These are phyloP conservation scores for Fibroporia radiculosa DNA, from an alignment of 768 basidiomycete species.

Conservation along the genomic window DNA sequence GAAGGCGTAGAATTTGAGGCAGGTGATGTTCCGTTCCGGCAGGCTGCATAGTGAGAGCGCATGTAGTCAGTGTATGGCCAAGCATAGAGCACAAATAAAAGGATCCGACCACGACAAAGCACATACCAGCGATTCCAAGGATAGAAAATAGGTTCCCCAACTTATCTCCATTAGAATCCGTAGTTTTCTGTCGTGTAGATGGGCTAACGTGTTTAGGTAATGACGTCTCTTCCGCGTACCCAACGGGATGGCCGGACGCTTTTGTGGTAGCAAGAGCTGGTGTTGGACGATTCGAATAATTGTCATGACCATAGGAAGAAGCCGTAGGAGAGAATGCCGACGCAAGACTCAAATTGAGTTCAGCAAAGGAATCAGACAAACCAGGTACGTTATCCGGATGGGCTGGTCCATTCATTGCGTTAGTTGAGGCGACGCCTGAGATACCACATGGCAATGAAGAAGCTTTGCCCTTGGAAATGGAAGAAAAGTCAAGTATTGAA, in stretches of 20 bases:
- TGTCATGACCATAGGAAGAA: background rate
- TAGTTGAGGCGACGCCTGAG: background rate
- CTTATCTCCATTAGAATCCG: slow-evolving; percentile 11
- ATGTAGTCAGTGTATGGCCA: background rate
- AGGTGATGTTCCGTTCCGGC: no score
- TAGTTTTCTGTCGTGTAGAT: background rate
- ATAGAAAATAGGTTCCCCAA: slow-evolving; percentile 17
- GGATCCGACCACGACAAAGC: background rate
- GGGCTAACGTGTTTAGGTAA: background rate
- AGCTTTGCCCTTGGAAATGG: background rate
- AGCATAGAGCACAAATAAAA: background rate
- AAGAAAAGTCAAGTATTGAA: slow-evolving; percentile 21
- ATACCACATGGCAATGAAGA: background rate
- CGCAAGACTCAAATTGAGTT: slow-evolving; percentile 4
- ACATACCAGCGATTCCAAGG: slow-evolving; percentile 19
- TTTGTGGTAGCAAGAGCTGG: slow-evolving; percentile 1
- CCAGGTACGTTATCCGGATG: background rate
- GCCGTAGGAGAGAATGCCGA: slow-evolving; percentile 8
- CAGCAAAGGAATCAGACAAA: background rate
- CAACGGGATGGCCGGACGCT: background rate
- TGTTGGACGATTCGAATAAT: slow-evolving; percentile 1
- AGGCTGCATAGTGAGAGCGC: background rate
- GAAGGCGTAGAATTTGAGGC: background rate
- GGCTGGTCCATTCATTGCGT: slow-evolving; percentile 1
- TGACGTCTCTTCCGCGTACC: no score